Base-by-base conservation (phyloP, 495 filamentous ascomycete species). In the Penicillium waksmanii region DNA sequence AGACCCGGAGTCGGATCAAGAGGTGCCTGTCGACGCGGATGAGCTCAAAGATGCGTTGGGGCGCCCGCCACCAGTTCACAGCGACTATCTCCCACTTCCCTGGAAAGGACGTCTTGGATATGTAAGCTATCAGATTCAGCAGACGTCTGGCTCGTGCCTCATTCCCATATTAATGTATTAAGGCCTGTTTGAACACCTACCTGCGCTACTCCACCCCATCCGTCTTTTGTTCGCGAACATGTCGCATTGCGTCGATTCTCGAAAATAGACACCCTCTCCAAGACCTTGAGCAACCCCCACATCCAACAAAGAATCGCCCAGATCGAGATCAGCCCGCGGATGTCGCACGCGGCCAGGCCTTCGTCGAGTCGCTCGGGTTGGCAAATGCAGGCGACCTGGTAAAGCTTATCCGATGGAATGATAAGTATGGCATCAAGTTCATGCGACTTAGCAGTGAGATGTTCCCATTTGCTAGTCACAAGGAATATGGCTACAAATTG, bases 41-140 rank as follows among this genome's bases (percentile, higher is more conserved):
- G 79, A 81, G 67, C 72, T 80, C 1, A 60, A 81, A 51, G 79
- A 82, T 55, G 81, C 80, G 15, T 65, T 84, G 18, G 75, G 79
- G n/a, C 70, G 93, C 33, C 77, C 89, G 10, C 91, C 91, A 23
- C 85, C 92, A 3, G 88, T 96, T 23, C 89, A 97, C 67, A 96
- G 91, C 67, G 85, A 84, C 63, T 92, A 92, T 67, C 80, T 97
- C 15, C 95, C 94, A 3, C 73, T 97, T 15, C 94, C 92, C 0
- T 97, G 94, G 94, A 95, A 92, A 78, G 95, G 94, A 1, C 82
- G 94, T 38, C 73, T 97, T 57, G 93, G 94, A 47, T 97, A 95
- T 82, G 93, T 95, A 69, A 79, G 87, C 78, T 38, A 7, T 5
- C 10, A 3, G 12, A 4, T 27, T 48, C 6, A 9, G 15, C 15